A percentile compares a stretch with the other conserved stretches of the same genome.
Evolutionary conservation across 306 rosid genomes (phyloP).

Genomic region (Cucurbita ficifolia): DNA sequence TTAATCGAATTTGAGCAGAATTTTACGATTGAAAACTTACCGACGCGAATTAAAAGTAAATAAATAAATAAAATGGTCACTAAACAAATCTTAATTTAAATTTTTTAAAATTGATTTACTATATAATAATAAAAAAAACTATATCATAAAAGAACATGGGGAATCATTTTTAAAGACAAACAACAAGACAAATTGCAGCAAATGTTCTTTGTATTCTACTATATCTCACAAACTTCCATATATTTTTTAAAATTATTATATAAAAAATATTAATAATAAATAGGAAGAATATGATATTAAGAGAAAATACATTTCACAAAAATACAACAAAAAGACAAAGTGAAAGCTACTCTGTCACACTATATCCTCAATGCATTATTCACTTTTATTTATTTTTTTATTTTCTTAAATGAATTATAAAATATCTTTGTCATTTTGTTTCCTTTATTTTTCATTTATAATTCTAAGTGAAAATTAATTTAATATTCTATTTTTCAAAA

Average conservation of each 20-base stretch:
- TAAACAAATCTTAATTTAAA: too few species aligned
- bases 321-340: constrained; percentile 27
- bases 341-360: constrained; percentile 37
- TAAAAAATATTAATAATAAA: constrained; percentile 1
- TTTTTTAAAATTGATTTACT: too few species aligned
- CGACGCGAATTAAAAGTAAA: too few species aligned
- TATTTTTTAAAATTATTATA: constrained; percentile 17
- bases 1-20: too few species aligned
- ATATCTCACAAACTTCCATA: constrained; percentile 50
- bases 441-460: background rate
- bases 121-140: too few species aligned
- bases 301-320: constrained; percentile 17
- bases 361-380: constrained; percentile 33
- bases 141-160: constrained; percentile 24
- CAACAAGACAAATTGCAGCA: constrained; percentile 19
- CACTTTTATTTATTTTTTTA: background rate
- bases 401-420: background rate
- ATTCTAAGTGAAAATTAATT: background rate
- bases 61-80: too few species aligned
- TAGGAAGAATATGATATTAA: constrained; percentile 10
- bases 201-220: constrained; percentile 10
- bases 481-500: background rate
- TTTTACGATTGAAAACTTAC: too few species aligned
- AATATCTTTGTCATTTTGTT: background rate
- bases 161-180: constrained; percentile 33